These are phyloP conservation scores for Suaeda aralocaspica DNA, from an alignment of 148 eudicot genomes.

Conservation along the genomic window DNA sequence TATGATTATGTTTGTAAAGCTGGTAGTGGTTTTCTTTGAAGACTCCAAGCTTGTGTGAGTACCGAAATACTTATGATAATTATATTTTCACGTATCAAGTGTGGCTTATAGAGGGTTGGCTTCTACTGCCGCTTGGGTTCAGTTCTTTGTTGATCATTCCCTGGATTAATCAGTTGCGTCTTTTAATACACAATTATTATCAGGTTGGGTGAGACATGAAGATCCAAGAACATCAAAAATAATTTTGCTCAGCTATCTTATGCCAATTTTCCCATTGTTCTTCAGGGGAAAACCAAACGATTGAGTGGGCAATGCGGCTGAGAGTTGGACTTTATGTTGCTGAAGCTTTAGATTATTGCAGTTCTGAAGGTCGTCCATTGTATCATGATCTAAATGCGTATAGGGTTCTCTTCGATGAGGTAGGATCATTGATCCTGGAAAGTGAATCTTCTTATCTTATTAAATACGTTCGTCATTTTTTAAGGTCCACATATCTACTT, in stretches of 20 bases:
- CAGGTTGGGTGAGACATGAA: not conserved
- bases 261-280: not conserved
- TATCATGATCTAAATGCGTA: constrained; percentile 90
- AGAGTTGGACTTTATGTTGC: constrained; percentile 75
- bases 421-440: constrained; percentile 16
- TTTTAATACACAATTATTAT: not conserved
- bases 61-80: not conserved
- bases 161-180: not conserved
- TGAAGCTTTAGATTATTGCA: constrained; percentile 80
- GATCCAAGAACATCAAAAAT: too few relatives aligned
- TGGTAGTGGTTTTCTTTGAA: not conserved
- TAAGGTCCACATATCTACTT: constrained; percentile 6
- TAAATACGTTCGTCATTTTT: constrained; percentile 2
- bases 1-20: not conserved
- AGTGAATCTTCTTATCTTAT: not conserved
- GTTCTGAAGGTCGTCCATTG: constrained; percentile 62
- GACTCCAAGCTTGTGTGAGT: not conserved
- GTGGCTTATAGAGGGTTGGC: not conserved
- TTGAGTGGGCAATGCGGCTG: constrained; percentile 93
- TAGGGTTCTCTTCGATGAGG: constrained; percentile 90
- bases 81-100: not conserved
- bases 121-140: not conserved
- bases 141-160: not conserved
- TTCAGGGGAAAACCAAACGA: constrained; percentile 85
- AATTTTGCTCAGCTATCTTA: too few relatives aligned